A percentile compares a stretch with the other conserved stretches of the same genome.
Evolutionary conservation across 192 early-diverging fungal species (phyloP).

Genomic region (Podila minutissima): DNA sequence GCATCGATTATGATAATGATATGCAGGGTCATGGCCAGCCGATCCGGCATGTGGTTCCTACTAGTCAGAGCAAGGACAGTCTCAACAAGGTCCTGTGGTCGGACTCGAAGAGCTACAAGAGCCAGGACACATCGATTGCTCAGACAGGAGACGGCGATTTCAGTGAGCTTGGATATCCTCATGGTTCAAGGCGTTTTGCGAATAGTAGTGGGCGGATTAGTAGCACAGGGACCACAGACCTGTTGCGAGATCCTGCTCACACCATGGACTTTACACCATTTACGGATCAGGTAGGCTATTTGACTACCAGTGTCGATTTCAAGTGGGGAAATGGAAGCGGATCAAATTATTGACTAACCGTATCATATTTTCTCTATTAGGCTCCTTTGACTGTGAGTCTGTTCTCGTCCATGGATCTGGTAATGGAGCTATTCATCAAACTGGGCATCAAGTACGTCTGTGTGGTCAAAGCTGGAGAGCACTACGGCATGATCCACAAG

Average conservation of each 20-base stretch:
- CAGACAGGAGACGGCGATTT: not conserved
- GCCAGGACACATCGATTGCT: not conserved
- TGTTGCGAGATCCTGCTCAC: slow-evolving; percentile 31
- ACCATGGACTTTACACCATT: slow-evolving; percentile 49
- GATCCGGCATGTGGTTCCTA: not conserved
- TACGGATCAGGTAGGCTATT: slow-evolving; percentile 30
- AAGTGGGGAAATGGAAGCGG: not conserved
- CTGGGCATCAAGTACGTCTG: slow-evolving; percentile 84
- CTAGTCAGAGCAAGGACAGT: slow-evolving; percentile 1
- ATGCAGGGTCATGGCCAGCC: slow-evolving; percentile 33
- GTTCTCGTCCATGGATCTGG: slow-evolving; percentile 85
- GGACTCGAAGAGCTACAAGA: slow-evolving; percentile 13
- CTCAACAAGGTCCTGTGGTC: not conserved
- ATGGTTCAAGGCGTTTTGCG: slow-evolving; percentile 6
- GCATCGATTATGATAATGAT: slow-evolving; percentile 23
- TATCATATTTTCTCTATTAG: slow-evolving; percentile 51
- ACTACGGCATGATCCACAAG: slow-evolving; percentile 88
- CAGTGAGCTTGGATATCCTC: not conserved
- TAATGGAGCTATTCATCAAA: slow-evolving; percentile 85
- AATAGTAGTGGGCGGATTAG: slow-evolving; percentile 9
- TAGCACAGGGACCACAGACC: slow-evolving; percentile 23
- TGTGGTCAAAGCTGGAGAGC: slow-evolving; percentile 79
- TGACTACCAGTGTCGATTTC: too few relatives aligned
- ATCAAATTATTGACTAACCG: not conserved
- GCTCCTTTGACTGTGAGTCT: slow-evolving; percentile 81